Base-by-base conservation (phyloP, 345 rosid species). In the Psidium friedrichsthalianum region DNA sequence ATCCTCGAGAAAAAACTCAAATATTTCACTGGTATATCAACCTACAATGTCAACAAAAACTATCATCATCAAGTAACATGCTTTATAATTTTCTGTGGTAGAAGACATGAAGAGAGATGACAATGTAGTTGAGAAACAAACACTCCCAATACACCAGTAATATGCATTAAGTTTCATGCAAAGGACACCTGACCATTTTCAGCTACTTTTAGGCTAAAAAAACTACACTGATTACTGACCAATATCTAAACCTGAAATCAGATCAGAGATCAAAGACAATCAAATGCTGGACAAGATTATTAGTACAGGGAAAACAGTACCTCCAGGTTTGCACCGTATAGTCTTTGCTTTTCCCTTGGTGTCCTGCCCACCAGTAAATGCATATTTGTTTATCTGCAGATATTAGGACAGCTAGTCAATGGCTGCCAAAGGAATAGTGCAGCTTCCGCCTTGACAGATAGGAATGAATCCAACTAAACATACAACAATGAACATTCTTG, bases 311-410 rank as follows among this genome's bases (percentile, higher is more conserved):
- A 44, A 59, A 61, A 61, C 15, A 78, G 47, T 92, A 95, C 98
- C 99, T 97, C 98, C 6, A 97, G 92, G 90, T 97, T 95, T 87
- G 98, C 98, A 85, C 98, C 99, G 57, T 88, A 88, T 87, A 91
- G 88, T 88, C 93, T 90, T 86, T 93, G 96, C 87, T 93, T 93
- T 84, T 95, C 95, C n/a, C 27, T 92, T 54, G 57, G 95, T 88
- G 78, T 95, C 98, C 88, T 90, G 98, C 42, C 99, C 96, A 11
- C 99, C 99, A 84, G 95, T 92, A 89, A 94, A 95, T 4, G 98
- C 99, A 47, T 93, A 89, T 83, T 86, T 94, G 91, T 94, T 94
- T 89, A 95, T 89, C 98, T 97, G 91, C 88, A 82, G 53, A 87
- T 80, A 56, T 51, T 18, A 80, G 81, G 49, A 56, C 36, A 89